Base-by-base conservation (phyloP, 192 early-diverging fungal genomes). In the Cetraspora pellucida region DNA sequence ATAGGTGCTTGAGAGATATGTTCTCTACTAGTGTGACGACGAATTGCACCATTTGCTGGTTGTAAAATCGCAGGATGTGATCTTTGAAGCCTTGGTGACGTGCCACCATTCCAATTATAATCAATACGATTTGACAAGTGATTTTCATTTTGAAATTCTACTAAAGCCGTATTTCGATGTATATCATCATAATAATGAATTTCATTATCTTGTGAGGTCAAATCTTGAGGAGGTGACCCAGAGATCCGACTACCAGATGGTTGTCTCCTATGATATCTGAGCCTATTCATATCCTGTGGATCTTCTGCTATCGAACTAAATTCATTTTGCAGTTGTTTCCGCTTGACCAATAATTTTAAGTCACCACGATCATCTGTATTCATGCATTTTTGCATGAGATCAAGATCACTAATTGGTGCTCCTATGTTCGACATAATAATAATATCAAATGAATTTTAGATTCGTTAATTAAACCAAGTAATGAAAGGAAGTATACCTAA, bases 291-390 rank as follows among this genome's bases (percentile, higher is more conserved):
- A 49, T 49, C 16, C n/a, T n/a, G n/a, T n/a, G n/a, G n/a, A n/a
- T n/a, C n/a, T n/a, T n/a, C n/a, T 30, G 28, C 9, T 31, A 28
- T 23, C 21, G 28, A 27, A 65, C 43, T 37, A 23, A 65, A 1
- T 43, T 21, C 31, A n/a, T 31, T 72, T 50, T 37, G 70, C 21
- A 2, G 21, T 43, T 72, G 69, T 31, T 28, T 54, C 30, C 49
- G 23, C 6, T 30, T 47, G 19, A 75, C 43, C 13, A 75, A 75
- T 28, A 75, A 23, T 14, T 75, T 75, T 63, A 75, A 37, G 8
- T 58, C 17, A 5, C 44, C 73, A 11, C 14, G 10, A 13, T 16
- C 28, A 75, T 75, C 74, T 11, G 60, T 60, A 2, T 45, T 49
- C 43, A 25, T 46, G 43, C 74, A 75, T 63, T 31, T 60, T 52